Evolutionary conservation across 106 monocot species (phyloP), one percentile per base, ranked within the genome.

Genomic region (Dactylorhiza incarnata): DNA sequence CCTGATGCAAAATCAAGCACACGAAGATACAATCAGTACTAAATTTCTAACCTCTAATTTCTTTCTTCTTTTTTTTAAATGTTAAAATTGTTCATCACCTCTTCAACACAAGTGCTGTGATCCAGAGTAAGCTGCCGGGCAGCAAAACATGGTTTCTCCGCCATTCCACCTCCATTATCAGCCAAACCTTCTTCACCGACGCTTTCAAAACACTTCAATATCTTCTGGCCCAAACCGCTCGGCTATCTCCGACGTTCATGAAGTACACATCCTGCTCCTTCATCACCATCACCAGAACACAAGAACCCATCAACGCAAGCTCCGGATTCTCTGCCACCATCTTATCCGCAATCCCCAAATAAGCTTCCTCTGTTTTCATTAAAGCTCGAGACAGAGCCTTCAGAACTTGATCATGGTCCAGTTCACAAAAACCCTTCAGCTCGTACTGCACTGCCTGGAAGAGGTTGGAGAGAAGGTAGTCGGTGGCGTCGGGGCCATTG

Each of bases 231-330:
- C 51, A 91, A 29, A 92, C 89, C 7, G 84, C 91, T 11, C 91
- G 79, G 78, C 89, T 89, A 59, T 92, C 91, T 23, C 91, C 91
- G 5, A 91, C 91, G 47, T 91, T 91, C 91, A 91, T 86, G 29
- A 91, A 20, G 25, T 86, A 91, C 5, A 91, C 80, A 29, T 91
- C 88, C 8, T 88, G 79, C 13, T 86, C 89, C 65, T 79, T 92
- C 89, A 89, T 81, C 75, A 89, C 53, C 82, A 84, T 80, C 12
- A 88, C 91, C 12, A 92, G 81, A 5, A 92, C 81, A 51, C 91
- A 92, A 0, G 91, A 92, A 6, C 91, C 91, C 88, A 92, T 86
- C 68, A 91, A 37, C 0, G 82, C 91, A 20, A 92, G 80, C 79
- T 92, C 88, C 0, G 91, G 91, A 65, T 84, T 86, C 71, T 80